These are phyloP conservation scores for Shiraia bambusicola DNA, from an alignment of 2,329 filamentous ascomycete species.

Conservation along the genomic window DNA sequence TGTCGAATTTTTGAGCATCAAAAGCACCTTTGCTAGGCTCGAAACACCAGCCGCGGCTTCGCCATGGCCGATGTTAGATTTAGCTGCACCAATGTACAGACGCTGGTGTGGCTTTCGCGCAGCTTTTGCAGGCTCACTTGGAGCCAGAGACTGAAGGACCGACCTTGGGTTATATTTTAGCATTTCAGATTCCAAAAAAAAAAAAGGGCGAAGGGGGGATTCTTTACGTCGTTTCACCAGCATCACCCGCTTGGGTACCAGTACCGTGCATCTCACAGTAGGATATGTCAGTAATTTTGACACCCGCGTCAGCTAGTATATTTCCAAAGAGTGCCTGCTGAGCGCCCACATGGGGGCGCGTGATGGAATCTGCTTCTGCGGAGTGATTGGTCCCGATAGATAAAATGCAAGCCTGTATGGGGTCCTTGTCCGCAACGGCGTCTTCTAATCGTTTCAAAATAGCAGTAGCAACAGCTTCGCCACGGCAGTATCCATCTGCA, in stretches of 20 bases:
- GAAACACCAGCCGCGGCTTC: constrained; percentile 38
- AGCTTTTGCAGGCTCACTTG: constrained; percentile 1
- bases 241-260: constrained; percentile 33
- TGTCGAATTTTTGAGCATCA: constrained; percentile 35
- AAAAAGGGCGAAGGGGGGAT: no score
- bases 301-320: constrained; percentile 31
- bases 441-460: constrained; percentile 41
- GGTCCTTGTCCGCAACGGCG: constrained; percentile 42
- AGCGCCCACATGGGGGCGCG: constrained; percentile 20
- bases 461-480: constrained; percentile 29
- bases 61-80: constrained; percentile 40
- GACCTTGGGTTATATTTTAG: not conserved
- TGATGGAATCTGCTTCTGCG: constrained; percentile 27
- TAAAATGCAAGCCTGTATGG: constrained; percentile 28
- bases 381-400: constrained; percentile 49
- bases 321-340: constrained; percentile 15
- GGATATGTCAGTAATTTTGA: constrained; percentile 34
- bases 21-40: constrained; percentile 36
- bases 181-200: no score
- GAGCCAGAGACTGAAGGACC: constrained; percentile 20
- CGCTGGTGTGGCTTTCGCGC: constrained; percentile 1
- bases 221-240: constrained; percentile 15
- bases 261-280: constrained; percentile 37
- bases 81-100: constrained; percentile 32
- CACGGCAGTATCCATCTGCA: constrained; percentile 43